Conservation (phyloP, 108 stramenopile genomes). For the Conticribra guillardii region DNA sequence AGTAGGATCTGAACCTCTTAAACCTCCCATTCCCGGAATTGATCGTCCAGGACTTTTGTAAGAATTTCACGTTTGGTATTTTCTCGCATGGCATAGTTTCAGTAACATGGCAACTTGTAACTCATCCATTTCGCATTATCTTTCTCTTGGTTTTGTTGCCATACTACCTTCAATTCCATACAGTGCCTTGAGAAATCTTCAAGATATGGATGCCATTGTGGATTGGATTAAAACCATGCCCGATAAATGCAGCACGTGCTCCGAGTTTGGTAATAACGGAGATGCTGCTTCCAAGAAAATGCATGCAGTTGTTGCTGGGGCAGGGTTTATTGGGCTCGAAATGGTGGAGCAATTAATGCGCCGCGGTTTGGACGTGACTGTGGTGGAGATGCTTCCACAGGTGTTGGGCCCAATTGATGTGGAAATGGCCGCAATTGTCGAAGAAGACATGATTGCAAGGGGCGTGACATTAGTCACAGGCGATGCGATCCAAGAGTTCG, state of each 20-base stretch:
- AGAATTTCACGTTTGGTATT: too few species aligned
- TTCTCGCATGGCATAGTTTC: too few species aligned
- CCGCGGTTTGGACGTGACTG: constrained; percentile 59
- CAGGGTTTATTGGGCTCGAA: constrained; percentile 74
- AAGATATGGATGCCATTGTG: constrained; percentile 74
- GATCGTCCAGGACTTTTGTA: constrained; percentile 64
- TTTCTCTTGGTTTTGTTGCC: too few species aligned
- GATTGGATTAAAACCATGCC: constrained; percentile 52
- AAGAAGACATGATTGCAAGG: constrained; percentile 48
- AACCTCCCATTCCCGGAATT: constrained; percentile 76
- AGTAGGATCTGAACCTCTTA: constrained; percentile 70
- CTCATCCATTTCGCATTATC: too few species aligned
- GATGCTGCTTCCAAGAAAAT: constrained; percentile 15
- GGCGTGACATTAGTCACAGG: constrained; percentile 64
- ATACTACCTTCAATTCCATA: too few species aligned
- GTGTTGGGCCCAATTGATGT: constrained; percentile 66
- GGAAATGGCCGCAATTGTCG: constrained; percentile 69
- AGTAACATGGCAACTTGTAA: too few species aligned
- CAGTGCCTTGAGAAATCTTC: constrained; percentile 61
- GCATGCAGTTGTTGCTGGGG: constrained; percentile 78
- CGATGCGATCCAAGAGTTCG: constrained; percentile 65
- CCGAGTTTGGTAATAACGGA: neutral
- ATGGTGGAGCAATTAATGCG: constrained; percentile 76
- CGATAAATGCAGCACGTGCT: constrained; percentile 12
- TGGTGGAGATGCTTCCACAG: constrained; percentile 74